Base-by-base conservation (phyloP, 768 basidiomycete species). In the Pisolithus tinctorius region DNA sequence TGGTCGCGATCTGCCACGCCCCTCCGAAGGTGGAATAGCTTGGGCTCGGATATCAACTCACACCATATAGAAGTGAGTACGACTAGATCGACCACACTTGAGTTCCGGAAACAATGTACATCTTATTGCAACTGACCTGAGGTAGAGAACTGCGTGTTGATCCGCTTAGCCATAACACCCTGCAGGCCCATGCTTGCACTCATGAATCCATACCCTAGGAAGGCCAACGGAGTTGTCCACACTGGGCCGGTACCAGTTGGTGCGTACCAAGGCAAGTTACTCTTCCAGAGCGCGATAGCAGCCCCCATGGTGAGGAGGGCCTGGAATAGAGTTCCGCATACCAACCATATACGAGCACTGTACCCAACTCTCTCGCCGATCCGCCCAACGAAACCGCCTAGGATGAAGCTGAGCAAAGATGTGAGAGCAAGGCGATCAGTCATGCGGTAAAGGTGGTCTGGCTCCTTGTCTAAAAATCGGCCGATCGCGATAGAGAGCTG, bases 61-160 rank as follows among this genome's bases (percentile, higher is more conserved):
- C 86, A 85, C 87, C 87, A 92, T 56, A 88, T 76, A 14, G 85
- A 86, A n/a, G 88, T 92, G 11, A 91, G 71, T 43, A 89, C 86
- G 56, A 89, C 85, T 81, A 63, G 39, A 56, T 8, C 25, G 30
- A 27, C 25, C 25, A 14, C 9, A 5, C 16, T 26, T 55, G 20
- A 56, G 29, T 47, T 38, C 37, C n/a, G 13, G 39, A 4, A 34
- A 14, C 20, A 31, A 16, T 10, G 20, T 4, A 7, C 25, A 49
- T 7, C 8, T n/a, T 10, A 17, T 9, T 11, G 23, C 42, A n/a
- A 74, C 78, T 63, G 51, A 84, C 83, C 81, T 26, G 82, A 84
- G 0, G 83, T 84, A 37, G 82, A 80, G 61, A 84, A 89, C 65
- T 86, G 83, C 5, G 83, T 83, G 62, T 85, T 85, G 55, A 89